Percentiles rank a stretch among this genome's conserved stretches.
phyloP scores from a whole-genome alignment of 2,329 filamentous ascomycete species.

The Microdochium nivale region DNA sequence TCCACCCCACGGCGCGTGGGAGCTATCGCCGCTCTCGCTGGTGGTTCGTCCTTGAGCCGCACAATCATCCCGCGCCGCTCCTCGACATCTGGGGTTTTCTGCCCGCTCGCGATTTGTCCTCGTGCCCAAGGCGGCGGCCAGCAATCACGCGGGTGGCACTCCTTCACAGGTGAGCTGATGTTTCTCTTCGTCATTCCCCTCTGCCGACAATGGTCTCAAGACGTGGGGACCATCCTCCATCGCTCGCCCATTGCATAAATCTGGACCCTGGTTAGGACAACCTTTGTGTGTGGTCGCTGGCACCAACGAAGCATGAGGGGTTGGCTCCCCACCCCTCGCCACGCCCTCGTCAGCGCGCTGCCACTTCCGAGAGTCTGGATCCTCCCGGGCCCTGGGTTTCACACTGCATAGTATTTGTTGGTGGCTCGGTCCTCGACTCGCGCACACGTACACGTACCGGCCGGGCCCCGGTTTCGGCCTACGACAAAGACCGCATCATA shows the following conservation, averaged over 20 bases:
- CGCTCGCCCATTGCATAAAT: too few relatives aligned
- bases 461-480: neutral
- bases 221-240: neutral
- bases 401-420: too few relatives aligned
- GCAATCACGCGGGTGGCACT: neutral
- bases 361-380: too few relatives aligned
- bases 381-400: too few relatives aligned
- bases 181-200: neutral
- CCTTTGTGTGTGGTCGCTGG: too few relatives aligned
- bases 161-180: neutral
- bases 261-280: too few relatives aligned
- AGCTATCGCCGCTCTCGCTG: neutral
- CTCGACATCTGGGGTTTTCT: neutral
- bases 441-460: too few relatives aligned
- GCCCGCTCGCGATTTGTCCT: neutral
- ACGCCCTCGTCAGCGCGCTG: too few relatives aligned
- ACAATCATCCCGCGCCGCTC: neutral
- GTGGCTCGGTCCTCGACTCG: too few relatives aligned
- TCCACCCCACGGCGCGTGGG: neutral
- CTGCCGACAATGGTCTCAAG: neutral
- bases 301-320: too few relatives aligned
- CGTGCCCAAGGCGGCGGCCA: neutral
- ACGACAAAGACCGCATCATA: neutral
- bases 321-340: too few relatives aligned
- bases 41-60: neutral